These are phyloP conservation scores for Penium margaritaceum DNA, from an alignment of 139 green algal genomes.

Conservation along the genomic window DNA sequence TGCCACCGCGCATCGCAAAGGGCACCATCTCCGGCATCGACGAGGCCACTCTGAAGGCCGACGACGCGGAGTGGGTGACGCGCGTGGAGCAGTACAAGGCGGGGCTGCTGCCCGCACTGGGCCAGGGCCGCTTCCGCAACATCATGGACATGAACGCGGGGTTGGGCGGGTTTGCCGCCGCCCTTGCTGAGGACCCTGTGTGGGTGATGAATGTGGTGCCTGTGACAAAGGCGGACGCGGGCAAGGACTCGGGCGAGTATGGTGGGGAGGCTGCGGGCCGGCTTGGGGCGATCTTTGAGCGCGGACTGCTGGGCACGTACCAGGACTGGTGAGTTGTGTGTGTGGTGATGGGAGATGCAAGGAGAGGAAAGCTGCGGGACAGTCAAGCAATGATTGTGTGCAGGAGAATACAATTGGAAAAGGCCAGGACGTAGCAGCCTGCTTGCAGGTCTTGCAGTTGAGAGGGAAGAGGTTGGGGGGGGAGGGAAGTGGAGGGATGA, in stretches of 20 bases:
- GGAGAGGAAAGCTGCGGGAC: too few species aligned
- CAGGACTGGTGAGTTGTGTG: constrained; percentile 20
- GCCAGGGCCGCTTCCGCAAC: constrained; percentile 5
- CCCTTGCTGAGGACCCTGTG: constrained; percentile 8
- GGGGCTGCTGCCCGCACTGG: constrained; percentile 7
- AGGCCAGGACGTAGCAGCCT: too few species aligned
- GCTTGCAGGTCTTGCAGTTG: too few species aligned
- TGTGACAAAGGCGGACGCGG: background rate
- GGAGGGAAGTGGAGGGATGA: too few species aligned
- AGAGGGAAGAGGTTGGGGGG: too few species aligned
- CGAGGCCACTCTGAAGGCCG: background rate
- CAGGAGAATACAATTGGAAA: too few species aligned
- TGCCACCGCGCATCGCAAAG: constrained; percentile 3
- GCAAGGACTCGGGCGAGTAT: too few species aligned
- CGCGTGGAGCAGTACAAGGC: constrained; percentile 21
- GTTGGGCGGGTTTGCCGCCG: constrained; percentile 17
- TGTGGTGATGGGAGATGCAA: too few species aligned
- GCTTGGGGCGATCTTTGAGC: constrained; percentile 17
- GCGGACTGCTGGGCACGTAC: constrained; percentile 8
- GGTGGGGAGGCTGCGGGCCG: constrained; percentile 7
- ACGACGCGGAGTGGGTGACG: constrained; percentile 9
- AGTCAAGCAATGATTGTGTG: too few species aligned
- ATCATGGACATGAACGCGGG: constrained; percentile 30
- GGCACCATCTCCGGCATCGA: background rate
- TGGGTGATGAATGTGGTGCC: constrained; percentile 32